phyloP scores from a whole-genome alignment of 208 protist species.

The Wallacemonas sp. region DNA sequence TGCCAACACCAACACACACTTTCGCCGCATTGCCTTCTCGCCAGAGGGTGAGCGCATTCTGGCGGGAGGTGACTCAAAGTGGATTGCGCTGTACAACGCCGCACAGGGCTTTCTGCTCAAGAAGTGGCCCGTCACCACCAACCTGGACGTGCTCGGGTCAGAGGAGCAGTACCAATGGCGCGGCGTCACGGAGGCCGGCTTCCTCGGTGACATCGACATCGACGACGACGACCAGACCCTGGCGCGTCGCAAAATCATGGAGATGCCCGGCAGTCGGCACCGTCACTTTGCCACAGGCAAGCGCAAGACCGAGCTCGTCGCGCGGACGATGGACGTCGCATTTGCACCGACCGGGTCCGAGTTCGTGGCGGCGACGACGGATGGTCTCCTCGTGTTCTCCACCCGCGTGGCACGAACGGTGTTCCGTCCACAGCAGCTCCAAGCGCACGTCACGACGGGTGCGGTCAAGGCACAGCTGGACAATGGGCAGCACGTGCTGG shows the following conservation, averaged over 20 bases:
- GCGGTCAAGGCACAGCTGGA: slow-evolving; percentile 55
- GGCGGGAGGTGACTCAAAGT: slow-evolving; percentile 88
- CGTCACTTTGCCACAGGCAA: slow-evolving; percentile 89
- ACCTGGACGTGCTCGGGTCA: slow-evolving; percentile 83
- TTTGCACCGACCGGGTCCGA: slow-evolving; percentile 84
- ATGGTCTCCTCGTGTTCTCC: slow-evolving; percentile 88
- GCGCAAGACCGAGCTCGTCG: slow-evolving; percentile 83
- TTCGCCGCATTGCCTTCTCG: slow-evolving; percentile 87
- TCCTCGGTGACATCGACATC: slow-evolving; percentile 84
- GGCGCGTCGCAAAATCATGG: slow-evolving; percentile 71
- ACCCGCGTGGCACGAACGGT: slow-evolving; percentile 66
- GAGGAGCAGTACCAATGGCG: slow-evolving; percentile 93
- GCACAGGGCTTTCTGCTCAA: slow-evolving; percentile 86
- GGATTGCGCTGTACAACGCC: slow-evolving; percentile 88
- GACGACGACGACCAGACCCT: slow-evolving; percentile 84
- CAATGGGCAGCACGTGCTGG: slow-evolving; percentile 61
- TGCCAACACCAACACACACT: slow-evolving; percentile 79
- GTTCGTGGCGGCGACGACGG: slow-evolving; percentile 90
- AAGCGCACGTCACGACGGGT: slow-evolving; percentile 56
- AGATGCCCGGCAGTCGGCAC: slow-evolving; percentile 90
- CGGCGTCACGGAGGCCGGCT: slow-evolving; percentile 78
- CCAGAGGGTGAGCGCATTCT: slow-evolving; percentile 88
- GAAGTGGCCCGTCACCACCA: slow-evolving; percentile 91
- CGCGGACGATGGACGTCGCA: slow-evolving; percentile 72
- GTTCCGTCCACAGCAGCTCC: slow-evolving; percentile 86